These are phyloP conservation scores for Isabelozyma rhagii DNA, from an alignment of 805 yeast species.

Conservation along the genomic window DNA sequence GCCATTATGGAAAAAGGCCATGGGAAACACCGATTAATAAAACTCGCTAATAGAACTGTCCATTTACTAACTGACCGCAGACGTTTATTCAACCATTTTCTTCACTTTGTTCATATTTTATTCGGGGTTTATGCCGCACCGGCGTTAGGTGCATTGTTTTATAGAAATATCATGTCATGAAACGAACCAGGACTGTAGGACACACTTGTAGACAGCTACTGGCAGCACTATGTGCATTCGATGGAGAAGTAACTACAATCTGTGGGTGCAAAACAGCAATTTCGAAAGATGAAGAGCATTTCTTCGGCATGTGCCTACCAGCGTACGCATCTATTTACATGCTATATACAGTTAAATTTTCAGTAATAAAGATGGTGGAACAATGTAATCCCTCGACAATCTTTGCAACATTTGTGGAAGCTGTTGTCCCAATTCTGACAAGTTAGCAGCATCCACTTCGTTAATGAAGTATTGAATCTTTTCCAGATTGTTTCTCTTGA, in stretches of 20 bases:
- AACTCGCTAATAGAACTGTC: no score
- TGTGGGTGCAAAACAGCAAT: no score
- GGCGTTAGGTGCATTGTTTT: neutral
- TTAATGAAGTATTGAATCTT: slow-evolving; percentile 33
- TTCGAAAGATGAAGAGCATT: no score
- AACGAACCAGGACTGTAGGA: no score
- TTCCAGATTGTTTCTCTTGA: slow-evolving; percentile 24
- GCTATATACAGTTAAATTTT: neutral
- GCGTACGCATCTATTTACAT: neutral
- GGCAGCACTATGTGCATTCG: no score
- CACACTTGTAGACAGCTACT: no score
- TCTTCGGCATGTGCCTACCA: no score
- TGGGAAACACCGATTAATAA: slow-evolving; percentile 46
- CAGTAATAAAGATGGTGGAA: neutral
- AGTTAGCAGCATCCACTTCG: slow-evolving; percentile 29
- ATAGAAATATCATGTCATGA: neutral
- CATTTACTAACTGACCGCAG: no score
- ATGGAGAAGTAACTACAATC: no score
- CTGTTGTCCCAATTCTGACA: slow-evolving; percentile 33
- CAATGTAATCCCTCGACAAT: slow-evolving; percentile 6
- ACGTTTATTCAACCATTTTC: neutral
- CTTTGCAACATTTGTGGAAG: slow-evolving; percentile 34
- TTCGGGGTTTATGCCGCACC: neutral
- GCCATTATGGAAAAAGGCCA: slow-evolving; percentile 67
- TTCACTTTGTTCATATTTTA: neutral